Evolutionary conservation across 2,329 filamentous ascomycete species (phyloP), one percentile per base, ranked within the genome.

Genomic region (Colletotrichum salicis): DNA sequence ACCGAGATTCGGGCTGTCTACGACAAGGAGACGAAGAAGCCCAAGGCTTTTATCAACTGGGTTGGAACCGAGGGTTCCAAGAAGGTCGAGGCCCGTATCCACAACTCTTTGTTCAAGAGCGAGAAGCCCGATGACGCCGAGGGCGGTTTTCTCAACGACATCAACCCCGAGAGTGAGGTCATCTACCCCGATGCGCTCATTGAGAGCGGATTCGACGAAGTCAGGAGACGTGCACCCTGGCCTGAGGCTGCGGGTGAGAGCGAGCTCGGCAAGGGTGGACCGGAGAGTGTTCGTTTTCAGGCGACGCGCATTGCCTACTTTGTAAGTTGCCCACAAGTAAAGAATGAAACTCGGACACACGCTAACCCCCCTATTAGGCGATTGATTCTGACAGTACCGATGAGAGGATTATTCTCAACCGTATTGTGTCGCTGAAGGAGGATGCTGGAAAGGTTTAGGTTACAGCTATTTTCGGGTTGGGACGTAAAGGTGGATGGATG

Each of bases 31-130:
- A 89, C 87, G 22, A 91, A 92, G 78, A 89, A 90, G 76, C 90
- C 92, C 54, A 96, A 97, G 84, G 91, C 94, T 1, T 94, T 90
- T 79, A 97, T 98, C 79, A 95, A 97, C 79, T 98, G 96, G 96
- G 93, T 97, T 6, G 90, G 78, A 24, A 79, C 91, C 5, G 89
- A 91, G 51, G 91, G 90, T 1, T 88, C 92, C 0, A 87, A 87
- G 15, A 90, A 90, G 75, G 91, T 92, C 13, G 93, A 95, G 81
- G 93, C 91, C 54, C 92, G 95, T 71, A 87, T 96, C 59, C 92
- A 96, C 84, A 93, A 94, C 79, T 86, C 90, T 3, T 88, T 98
- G 0, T 98, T 98, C 89, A 95, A 94, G 81, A 94, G 92, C 4
- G 92, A 95, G 59, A 92, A 96, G 77, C 95, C 96, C 2, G 91